Conservation (phyloP, 2,329 filamentous ascomycete species). For the Teratosphaeria gauchensis region DNA sequence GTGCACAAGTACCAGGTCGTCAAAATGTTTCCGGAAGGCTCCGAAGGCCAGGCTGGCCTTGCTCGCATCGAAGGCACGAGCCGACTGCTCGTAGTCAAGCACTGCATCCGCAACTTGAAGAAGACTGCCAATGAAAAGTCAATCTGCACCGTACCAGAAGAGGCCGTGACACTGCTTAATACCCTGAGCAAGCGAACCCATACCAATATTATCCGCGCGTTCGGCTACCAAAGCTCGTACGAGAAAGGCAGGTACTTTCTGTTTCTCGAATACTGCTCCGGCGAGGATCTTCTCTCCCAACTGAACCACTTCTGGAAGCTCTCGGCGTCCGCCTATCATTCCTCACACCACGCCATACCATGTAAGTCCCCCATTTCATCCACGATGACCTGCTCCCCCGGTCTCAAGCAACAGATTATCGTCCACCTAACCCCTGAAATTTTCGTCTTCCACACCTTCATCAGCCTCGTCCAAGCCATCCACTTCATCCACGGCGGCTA, state of each 20-base stretch:
- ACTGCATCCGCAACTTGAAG: background rate
- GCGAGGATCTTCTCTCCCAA: background rate
- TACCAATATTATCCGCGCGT: background rate
- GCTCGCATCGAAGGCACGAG: background rate
- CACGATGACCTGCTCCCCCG: background rate
- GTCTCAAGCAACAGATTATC: background rate
- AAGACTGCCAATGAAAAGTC: background rate
- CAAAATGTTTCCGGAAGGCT: background rate
- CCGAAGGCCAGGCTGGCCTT: background rate
- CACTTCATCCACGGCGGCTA: slow-evolving; percentile 11
- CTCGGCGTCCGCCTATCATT: background rate
- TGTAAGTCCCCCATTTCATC: background rate
- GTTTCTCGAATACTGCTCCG: background rate
- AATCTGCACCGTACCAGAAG: background rate
- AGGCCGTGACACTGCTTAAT: background rate
- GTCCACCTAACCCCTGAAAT: background rate
- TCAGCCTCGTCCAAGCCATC: slow-evolving; percentile 13
- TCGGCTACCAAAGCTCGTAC: background rate
- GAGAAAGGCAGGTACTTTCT: background rate
- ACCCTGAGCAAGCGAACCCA: background rate
- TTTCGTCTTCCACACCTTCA: slow-evolving; percentile 13
- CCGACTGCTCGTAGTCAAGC: slow-evolving; percentile 1
- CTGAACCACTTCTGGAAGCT: background rate
- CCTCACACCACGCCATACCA: background rate
- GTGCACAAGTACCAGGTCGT: background rate